Conservation (phyloP, 441 rosid genomes). For the Erodium moschatum region DNA sequence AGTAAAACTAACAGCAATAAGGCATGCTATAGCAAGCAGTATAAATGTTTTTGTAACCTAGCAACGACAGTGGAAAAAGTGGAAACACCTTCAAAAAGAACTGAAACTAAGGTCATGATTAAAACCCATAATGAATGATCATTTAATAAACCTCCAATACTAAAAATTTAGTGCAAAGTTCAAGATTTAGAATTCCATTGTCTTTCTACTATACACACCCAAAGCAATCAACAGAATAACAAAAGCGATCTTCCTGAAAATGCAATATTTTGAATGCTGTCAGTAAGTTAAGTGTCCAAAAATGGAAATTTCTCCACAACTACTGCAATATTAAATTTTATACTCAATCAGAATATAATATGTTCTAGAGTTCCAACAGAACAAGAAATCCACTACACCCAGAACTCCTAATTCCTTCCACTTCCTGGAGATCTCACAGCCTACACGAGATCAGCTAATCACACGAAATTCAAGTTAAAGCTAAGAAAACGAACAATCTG, state of each 20-base stretch:
- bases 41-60: no score
- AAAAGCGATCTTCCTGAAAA: background rate
- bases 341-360: background rate
- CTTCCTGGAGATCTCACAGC: background rate
- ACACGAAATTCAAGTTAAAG: background rate
- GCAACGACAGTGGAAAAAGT: background rate
- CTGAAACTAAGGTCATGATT: background rate
- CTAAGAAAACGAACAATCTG: background rate
- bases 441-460: background rate
- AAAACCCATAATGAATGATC: background rate
- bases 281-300: background rate
- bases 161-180: background rate
- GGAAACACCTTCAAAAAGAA: no score
- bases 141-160: background rate
- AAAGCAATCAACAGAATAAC: background rate
- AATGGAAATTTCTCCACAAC: background rate
- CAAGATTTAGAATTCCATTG: background rate
- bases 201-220: slow-evolving; percentile 2
- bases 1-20: no score
- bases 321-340: background rate
- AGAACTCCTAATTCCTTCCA: background rate
- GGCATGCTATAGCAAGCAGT: no score
- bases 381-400: background rate
- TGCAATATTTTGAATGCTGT: background rate
- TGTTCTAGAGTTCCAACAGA: background rate